Evolutionary conservation across 345 rosid species (phyloP), one percentile per base, ranked within the genome.

Genomic region (Cardamine chenopodiifolia): DNA sequence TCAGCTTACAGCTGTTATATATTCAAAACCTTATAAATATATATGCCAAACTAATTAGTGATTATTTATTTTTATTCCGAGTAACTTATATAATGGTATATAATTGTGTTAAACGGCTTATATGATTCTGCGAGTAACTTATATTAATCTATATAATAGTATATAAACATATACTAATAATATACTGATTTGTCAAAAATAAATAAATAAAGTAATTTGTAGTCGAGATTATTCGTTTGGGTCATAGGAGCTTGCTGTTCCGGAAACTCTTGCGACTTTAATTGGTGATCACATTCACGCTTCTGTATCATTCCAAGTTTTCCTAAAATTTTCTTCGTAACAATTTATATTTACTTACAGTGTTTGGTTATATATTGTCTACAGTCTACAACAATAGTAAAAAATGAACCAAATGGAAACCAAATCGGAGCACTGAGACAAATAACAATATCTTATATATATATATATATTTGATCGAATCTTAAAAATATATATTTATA

Each of bases 1-100:
- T 76, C 68, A 75, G 14, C 79, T 29, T 53, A 68, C 79, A 75
- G 62, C 69, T 75, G 56, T 68, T 75, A 31, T 13, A 50, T 59
- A 39, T 68, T 58, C 68, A 75, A 37, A 34, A 35, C 8, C 8
- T 47, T 6, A 39, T 14, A 23, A 23, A 10, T 37, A 31, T 58
- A 25, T 66, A 47, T 47, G 66, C 40, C 23, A 23, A 64, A 31
- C 44, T 44, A 32, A 62, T 28, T 37, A 50, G 25, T 18, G 26
- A 26, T 1, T 64, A 22, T 31, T 18, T 54, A 1, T 54, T n/a
- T n/a, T n/a, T n/a, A n/a, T n/a, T n/a, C n/a, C n/a, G n/a, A n/a
- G n/a, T n/a, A n/a, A n/a, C n/a, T n/a, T n/a, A n/a, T n/a, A n/a
- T n/a, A n/a, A n/a, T n/a, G n/a, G n/a, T n/a, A n/a, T n/a, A n/a